Evolutionary conservation across 306 rosid species (phyloP).

Genomic region (Carpinus viminea): DNA sequence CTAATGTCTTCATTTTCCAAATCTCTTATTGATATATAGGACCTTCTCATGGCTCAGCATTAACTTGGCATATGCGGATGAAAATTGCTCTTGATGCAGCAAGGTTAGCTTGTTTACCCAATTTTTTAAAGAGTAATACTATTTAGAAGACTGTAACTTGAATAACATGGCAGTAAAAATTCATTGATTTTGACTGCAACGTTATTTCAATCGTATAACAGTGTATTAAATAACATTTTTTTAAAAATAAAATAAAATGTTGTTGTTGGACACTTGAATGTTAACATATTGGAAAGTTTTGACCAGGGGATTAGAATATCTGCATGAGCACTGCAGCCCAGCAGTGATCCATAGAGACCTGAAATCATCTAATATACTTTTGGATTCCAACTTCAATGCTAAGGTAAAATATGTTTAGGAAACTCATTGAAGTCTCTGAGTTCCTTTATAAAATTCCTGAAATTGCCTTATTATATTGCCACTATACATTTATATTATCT

Average conservation of each 20-base stretch:
- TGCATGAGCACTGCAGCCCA: conserved; percentile 87
- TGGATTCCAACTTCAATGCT: conserved; percentile 90
- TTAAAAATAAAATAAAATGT: neutral
- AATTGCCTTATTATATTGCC: conserved; percentile 10
- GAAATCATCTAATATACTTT: conserved; percentile 93
- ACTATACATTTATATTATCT: conserved; percentile 17
- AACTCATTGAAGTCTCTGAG: conserved; percentile 12
- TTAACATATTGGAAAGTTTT: conserved; percentile 39
- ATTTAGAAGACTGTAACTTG: too few relatives aligned
- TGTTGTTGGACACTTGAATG: neutral
- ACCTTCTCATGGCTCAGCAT: conserved; percentile 72
- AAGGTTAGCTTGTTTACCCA: conserved; percentile 48
- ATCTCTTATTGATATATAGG: conserved; percentile 41
- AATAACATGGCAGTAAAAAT: too few relatives aligned
- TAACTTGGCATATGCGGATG: conserved; percentile 94
- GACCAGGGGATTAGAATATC: conserved; percentile 87
- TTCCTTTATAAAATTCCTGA: conserved; percentile 1
- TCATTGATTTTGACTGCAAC: too few relatives aligned
- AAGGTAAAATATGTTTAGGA: conserved; percentile 52
- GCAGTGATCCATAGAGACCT: conserved; percentile 91
- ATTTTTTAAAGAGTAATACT: neutral
- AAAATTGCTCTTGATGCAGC: conserved; percentile 95
- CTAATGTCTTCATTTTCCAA: neutral
- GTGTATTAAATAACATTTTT: too few relatives aligned
- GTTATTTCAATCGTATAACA: too few relatives aligned